Evolutionary conservation across 768 basidiomycete species (phyloP), one percentile per base, ranked within the genome.

Genomic region (Calvatia gigantea): DNA sequence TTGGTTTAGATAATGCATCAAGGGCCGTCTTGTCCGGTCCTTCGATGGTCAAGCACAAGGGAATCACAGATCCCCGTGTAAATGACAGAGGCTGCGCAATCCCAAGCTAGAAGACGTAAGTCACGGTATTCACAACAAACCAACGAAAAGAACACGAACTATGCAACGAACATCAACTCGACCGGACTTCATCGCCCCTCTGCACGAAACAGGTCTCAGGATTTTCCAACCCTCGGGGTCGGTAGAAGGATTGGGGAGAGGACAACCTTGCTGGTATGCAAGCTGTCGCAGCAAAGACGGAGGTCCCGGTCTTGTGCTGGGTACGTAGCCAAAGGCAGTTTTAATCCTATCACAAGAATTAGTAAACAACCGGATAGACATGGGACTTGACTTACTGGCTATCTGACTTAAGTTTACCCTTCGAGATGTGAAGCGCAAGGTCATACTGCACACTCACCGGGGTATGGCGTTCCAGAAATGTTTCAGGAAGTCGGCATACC

Each of bases 141-240:
- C 32, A 29, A 31, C 5, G 32, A 45, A 48, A 14, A n/a, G 9
- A 11, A 12, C 23, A 65, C 77, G 64, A 59, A 80, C 76, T 51
- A 66, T 74, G 61, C 54, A 55, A 29, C 45, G 54, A 23, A 73
- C 70, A 38, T 77, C 73, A 5, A 72, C 70, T 45, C 69, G 64
- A 12, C 70, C 70, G 31, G 70, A 64, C 52, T 73, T 72, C 63
- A 80, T 65, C 3, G 65, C 61, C 2, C 77, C 78, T 32, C 75
- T 72, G 42, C 73, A 70, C 19, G 68, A 62, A 17, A 77, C 72
- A 28, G 76, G 69, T 9, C 73, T 61, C 6, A 75, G 62, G n/a
- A 70, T 68, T 56, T 76, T 74, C 81, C 81, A 83, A 9, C 81
- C 80, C 57, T 76, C 75, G 4, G 79, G 79, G 59, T 83, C 81